These are phyloP conservation scores for Pichia terricola DNA, from an alignment of 1,139 yeast genomes.

Conservation along the genomic window DNA sequence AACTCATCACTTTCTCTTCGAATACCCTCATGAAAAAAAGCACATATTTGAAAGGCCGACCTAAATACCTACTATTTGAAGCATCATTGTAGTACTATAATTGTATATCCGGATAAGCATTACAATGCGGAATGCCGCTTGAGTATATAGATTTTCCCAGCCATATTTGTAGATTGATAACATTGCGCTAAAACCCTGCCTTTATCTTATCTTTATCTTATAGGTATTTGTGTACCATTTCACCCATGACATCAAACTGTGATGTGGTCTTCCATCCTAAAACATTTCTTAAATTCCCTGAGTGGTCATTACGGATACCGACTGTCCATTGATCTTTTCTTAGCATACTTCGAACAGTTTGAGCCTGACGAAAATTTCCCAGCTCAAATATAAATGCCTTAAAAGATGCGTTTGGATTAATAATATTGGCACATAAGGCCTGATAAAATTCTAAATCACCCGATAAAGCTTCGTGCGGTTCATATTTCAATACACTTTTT, in stretches of 20 bases:
- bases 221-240: conserved; percentile 14
- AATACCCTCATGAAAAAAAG: no score
- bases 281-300: conserved; percentile 25
- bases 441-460: conserved; percentile 69
- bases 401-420: conserved; percentile 27
- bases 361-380: conserved; percentile 24
- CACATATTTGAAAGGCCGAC: no score
- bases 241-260: conserved; percentile 5
- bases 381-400: conserved; percentile 26
- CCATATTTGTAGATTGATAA: no score
- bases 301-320: conserved; percentile 21
- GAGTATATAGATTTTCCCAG: no score
- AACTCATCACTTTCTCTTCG: not conserved
- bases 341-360: conserved; percentile 8
- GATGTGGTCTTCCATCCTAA: conserved; percentile 29
- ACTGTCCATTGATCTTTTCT: conserved; percentile 15
- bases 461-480: conserved; percentile 67
- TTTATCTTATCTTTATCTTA: not conserved
- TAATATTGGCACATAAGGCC: conserved; percentile 39
- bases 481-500: conserved; percentile 53
- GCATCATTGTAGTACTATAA: no score
- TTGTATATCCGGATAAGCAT: no score
- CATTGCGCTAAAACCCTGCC: no score
- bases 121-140: no score
- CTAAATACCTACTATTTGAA: no score